A percentile compares a stretch with the other conserved stretches of the same genome.
Evolutionary conservation across 2,329 filamentous ascomycete species (phyloP).

Genomic region (Talaromyces verruculosus): DNA sequence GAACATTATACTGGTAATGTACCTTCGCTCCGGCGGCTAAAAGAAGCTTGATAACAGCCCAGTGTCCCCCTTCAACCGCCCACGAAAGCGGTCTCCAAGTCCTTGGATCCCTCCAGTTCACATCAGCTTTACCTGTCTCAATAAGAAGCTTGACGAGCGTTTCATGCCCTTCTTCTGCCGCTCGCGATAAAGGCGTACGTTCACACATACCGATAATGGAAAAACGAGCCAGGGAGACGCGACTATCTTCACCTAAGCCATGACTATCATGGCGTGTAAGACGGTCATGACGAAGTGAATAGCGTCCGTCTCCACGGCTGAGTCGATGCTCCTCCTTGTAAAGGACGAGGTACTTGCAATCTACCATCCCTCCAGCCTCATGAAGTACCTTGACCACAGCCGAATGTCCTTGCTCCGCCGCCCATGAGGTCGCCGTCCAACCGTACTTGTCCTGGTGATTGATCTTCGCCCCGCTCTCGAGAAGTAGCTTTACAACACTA

Average conservation of each 20-base stretch:
- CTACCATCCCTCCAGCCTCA: background rate
- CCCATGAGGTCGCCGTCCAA: background rate
- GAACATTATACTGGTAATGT: background rate
- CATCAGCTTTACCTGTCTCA: background rate
- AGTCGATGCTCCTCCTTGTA: no score
- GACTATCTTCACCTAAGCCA: no score
- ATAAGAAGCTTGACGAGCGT: background rate
- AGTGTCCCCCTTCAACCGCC: background rate
- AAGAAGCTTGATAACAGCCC: background rate
- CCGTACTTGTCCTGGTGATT: background rate
- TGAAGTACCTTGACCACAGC: background rate
- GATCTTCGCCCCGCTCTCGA: background rate
- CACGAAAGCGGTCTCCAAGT: background rate
- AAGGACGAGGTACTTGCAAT: background rate
- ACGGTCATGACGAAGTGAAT: no score
- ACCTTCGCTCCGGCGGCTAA: background rate
- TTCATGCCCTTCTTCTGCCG: background rate
- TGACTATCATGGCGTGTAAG: no score
- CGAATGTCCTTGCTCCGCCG: background rate
- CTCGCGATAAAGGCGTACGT: background rate
- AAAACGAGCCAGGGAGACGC: no score
- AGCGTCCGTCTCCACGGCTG: no score
- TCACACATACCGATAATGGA: background rate
- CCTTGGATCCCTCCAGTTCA: background rate
- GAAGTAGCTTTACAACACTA: background rate